A percentile compares a stretch with the other conserved stretches of the same genome.
Evolutionary conservation across 2,329 filamentous ascomycete species (phyloP).

Genomic region (Alternaria incomplexa): DNA sequence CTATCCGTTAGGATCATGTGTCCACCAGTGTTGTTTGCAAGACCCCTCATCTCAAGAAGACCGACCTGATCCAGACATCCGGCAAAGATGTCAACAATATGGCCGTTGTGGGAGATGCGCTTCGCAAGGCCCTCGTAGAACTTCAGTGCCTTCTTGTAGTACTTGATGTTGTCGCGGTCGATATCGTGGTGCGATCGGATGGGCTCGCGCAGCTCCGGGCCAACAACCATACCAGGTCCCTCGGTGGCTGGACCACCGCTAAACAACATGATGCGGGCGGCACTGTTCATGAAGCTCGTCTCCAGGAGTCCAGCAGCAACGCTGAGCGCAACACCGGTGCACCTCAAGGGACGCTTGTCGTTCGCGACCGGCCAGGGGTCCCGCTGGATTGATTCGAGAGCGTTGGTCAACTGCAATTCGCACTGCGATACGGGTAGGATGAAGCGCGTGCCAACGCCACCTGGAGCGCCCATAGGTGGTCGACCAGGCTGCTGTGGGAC

Average conservation of each 20-base stretch:
- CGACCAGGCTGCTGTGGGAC: slow-evolving; percentile 76
- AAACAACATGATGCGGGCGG: slow-evolving; percentile 96
- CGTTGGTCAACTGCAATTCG: slow-evolving; percentile 96
- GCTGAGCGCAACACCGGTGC: slow-evolving; percentile 94
- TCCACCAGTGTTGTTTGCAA: slow-evolving; percentile 93
- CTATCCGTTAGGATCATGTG: slow-evolving; percentile 99
- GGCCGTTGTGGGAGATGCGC: slow-evolving; percentile 92
- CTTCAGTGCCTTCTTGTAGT: slow-evolving; percentile 99
- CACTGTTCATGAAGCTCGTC: slow-evolving; percentile 93
- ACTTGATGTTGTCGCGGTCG: slow-evolving; percentile 98
- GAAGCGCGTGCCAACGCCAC: slow-evolving; percentile 86
- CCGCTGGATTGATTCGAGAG: slow-evolving; percentile 91
- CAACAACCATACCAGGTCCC: slow-evolving; percentile 95
- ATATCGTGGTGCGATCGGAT: slow-evolving; percentile 99
- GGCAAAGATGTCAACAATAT: slow-evolving; percentile 97
- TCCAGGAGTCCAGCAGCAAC: slow-evolving; percentile 93
- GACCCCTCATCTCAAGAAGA: slow-evolving; percentile 95
- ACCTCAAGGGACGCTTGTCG: slow-evolving; percentile 87
- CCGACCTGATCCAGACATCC: slow-evolving; percentile 97
- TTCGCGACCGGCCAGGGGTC: slow-evolving; percentile 97
- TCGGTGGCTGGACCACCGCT: slow-evolving; percentile 94
- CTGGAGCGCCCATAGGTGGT: slow-evolving; percentile 65
- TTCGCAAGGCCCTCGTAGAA: slow-evolving; percentile 97
- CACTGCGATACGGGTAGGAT: slow-evolving; percentile 92
- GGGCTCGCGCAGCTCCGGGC: slow-evolving; percentile 91